Evolutionary conservation across 331 rosid genomes (phyloP).

Genomic region (Rosa hybrid): DNA sequence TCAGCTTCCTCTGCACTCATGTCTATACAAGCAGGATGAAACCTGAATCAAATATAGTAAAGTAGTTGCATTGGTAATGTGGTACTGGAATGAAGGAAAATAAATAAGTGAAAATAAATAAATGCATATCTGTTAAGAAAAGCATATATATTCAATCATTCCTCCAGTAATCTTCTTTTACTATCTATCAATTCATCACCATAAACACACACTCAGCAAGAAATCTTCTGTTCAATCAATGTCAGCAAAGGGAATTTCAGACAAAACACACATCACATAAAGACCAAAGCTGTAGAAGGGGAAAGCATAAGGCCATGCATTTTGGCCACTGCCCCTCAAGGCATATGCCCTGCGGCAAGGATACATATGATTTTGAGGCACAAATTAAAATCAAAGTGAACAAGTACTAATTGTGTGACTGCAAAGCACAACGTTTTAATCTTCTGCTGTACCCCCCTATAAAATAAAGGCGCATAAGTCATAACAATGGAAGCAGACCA

Average conservation of each 20-base stretch:
- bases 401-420: neutral
- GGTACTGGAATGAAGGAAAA: neutral
- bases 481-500: neutral
- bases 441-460: too few species aligned
- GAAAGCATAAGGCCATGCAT: neutral
- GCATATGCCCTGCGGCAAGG: neutral
- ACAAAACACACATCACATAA: neutral
- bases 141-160: neutral
- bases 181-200: neutral
- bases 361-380: too few species aligned
- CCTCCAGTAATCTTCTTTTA: neutral
- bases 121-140: neutral
- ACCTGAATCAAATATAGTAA: constrained; percentile 72
- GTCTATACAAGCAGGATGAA: constrained; percentile 99
- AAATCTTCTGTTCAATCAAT: neutral
- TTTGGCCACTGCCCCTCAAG: neutral
- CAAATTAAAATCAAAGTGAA: neutral
- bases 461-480: neutral
- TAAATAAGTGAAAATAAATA: neutral
- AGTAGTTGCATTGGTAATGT: constrained; percentile 22
- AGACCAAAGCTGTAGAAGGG: neutral
- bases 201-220: neutral
- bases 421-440: neutral
- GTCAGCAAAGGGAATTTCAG: neutral
- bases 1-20: constrained; percentile 93